Base-by-base conservation (phyloP, 2,329 filamentous ascomycete species). In the Apiospora malaysiana region DNA sequence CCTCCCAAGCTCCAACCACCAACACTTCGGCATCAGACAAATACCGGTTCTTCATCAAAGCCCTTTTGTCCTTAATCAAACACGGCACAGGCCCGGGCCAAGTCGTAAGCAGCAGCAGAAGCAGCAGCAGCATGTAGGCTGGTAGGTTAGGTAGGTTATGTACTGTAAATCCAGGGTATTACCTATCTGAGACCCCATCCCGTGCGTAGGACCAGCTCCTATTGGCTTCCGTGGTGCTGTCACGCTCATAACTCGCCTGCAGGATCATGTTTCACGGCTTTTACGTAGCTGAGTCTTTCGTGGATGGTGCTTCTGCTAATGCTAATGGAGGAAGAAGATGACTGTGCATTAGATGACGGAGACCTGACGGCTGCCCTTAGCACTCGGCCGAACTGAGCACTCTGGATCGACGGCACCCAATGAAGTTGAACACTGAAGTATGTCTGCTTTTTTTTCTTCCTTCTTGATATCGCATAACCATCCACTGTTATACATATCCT, bases 251-350 rank as follows among this genome's bases (percentile, higher is more conserved):
- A 63, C 21, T 63, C 56, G 32, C 56, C 56, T 63, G 56, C 56
- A 63, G 56, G 56, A 63, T 63, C 56, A 63, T 63, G 56, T 63
- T 63, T 40, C 56, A 63, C 56, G 27, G 32, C 56, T 63, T 40
- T 63, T 63, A 63, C 56, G 40, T 63, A 37, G 32, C 56, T 63
- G 56, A 40, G 8, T 37, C 4, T 40, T 40, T 40, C 32, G 56
- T 32, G 18, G 14, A 47, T n/a, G 21, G 45, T 32, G 32, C 3
- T 32, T 32, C 32, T 32, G 45, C 42, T 45, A 45, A 45, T 45
- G n/a, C n/a, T n/a, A n/a, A n/a, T n/a, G n/a, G n/a, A n/a, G 12
- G 42, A 14, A 1, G 32, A 18, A 63, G 56, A 32, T 40, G 56
- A 63, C 32, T 40, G 18, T 40, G 32, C 56, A 63, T 40, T 40